These are phyloP conservation scores for Tricholomella constricta DNA, from an alignment of 768 basidiomycete species.

Conservation along the genomic window DNA sequence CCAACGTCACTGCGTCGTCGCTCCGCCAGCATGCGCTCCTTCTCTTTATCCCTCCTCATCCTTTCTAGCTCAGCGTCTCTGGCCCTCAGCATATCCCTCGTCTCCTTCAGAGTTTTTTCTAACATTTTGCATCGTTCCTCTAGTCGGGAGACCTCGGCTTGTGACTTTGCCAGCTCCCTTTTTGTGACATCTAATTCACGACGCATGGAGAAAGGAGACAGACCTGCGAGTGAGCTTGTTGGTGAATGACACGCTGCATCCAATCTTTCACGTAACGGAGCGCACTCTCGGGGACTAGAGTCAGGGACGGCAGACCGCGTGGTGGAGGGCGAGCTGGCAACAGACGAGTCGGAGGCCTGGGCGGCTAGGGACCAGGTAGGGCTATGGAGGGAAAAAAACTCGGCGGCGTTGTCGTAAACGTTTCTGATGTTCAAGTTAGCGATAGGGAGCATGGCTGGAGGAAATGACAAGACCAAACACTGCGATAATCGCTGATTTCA, in stretches of 20 bases:
- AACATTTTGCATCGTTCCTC: slow-evolving; percentile 65
- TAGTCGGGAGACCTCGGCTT: slow-evolving; percentile 53
- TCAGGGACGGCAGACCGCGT: slow-evolving; percentile 36
- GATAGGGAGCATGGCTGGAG: slow-evolving; percentile 43
- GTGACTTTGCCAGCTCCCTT: slow-evolving; percentile 55
- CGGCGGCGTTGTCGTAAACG: slow-evolving; percentile 58
- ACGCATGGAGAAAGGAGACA: slow-evolving; percentile 45
- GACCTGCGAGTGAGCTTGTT: slow-evolving; percentile 44
- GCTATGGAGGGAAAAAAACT: slow-evolving; percentile 54
- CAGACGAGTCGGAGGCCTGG: slow-evolving; percentile 29
- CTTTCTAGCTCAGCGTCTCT: slow-evolving; percentile 64
- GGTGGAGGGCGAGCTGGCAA: slow-evolving; percentile 17
- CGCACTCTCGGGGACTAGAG: slow-evolving; percentile 45
- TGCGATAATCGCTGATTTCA: slow-evolving; percentile 40
- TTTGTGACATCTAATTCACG: slow-evolving; percentile 60
- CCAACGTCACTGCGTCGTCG: slow-evolving; percentile 32
- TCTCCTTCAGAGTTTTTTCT: slow-evolving; percentile 65
- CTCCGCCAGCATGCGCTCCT: slow-evolving; percentile 34
- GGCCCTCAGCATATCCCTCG: slow-evolving; percentile 55
- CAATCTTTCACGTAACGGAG: slow-evolving; percentile 49
- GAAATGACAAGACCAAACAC: slow-evolving; percentile 39
- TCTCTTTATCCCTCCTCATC: slow-evolving; percentile 42
- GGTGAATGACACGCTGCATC: slow-evolving; percentile 47
- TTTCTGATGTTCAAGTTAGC: slow-evolving; percentile 47
- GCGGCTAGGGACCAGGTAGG: slow-evolving; percentile 34